phyloP scores from a whole-genome alignment of 2,329 filamentous ascomycete genomes.

The Colletotrichum trifolii region DNA sequence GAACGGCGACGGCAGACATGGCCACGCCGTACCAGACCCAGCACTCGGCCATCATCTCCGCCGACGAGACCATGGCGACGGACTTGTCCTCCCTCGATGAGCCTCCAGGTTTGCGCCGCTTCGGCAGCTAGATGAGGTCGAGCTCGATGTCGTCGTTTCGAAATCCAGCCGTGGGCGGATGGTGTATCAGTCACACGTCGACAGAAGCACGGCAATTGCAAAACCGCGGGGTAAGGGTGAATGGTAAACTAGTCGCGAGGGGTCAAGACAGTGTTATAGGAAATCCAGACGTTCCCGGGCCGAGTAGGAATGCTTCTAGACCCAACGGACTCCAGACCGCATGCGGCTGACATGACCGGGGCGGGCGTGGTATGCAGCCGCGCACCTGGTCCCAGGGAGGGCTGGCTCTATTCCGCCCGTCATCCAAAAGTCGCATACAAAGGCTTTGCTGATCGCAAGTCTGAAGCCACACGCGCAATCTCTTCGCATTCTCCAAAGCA shows the following conservation, averaged over 20 bases:
- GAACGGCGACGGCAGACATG: constrained; percentile 12
- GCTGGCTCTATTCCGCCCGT: neutral
- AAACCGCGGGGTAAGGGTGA: too few species aligned
- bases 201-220: too few species aligned
- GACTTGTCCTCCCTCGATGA: neutral
- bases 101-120: neutral
- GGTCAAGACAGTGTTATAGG: too few species aligned
- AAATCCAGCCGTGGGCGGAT: too few species aligned
- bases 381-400: neutral
- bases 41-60: constrained; percentile 20
- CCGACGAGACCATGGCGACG: constrained; percentile 15
- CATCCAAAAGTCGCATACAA: neutral
- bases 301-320: constrained; percentile 4
- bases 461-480: constrained; percentile 21
- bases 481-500: neutral
- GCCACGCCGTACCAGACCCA: constrained; percentile 26
- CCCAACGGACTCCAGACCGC: constrained; percentile 4
- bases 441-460: neutral
- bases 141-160: too few species aligned
- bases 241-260: too few species aligned
- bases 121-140: too few species aligned
- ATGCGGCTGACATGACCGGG: constrained; percentile 11
- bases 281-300: neutral
- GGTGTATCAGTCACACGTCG: too few species aligned
- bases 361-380: neutral